phyloP scores from a whole-genome alignment of 495 filamentous ascomycete species.

The Daldinia loculata region DNA sequence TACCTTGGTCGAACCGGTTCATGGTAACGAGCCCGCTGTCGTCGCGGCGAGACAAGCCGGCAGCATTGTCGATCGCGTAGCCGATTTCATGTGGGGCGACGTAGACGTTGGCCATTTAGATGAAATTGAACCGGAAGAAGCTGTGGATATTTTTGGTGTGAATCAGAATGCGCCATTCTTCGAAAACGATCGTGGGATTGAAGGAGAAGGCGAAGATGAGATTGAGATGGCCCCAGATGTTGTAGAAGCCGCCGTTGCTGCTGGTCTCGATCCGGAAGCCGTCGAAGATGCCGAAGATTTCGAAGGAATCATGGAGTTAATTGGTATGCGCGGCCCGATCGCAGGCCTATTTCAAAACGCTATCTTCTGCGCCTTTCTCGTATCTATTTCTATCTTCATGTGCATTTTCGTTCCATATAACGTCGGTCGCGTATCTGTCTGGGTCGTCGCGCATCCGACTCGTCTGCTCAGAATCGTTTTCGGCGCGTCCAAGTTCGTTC shows the following conservation, averaged over 20 bases:
- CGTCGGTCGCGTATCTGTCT: slow-evolving; percentile 81
- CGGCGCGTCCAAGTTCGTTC: slow-evolving; percentile 72
- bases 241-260: slow-evolving; percentile 52
- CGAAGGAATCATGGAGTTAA: slow-evolving; percentile 95
- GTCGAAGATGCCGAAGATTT: slow-evolving; percentile 92
- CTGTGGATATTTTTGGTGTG: slow-evolving; percentile 50
- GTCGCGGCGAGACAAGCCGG: slow-evolving; percentile 38
- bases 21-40: slow-evolving; percentile 15
- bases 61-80: slow-evolving; percentile 49
- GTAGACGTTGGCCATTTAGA: slow-evolving; percentile 41
- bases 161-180: slow-evolving; percentile 51
- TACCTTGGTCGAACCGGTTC: not conserved
- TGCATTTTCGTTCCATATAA: slow-evolving; percentile 93
- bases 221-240: slow-evolving; percentile 47
- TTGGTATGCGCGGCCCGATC: slow-evolving; percentile 95
- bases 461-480: slow-evolving; percentile 76
- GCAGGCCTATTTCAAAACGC: slow-evolving; percentile 91
- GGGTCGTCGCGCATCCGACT: slow-evolving; percentile 80
- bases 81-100: slow-evolving; percentile 61
- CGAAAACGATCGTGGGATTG: slow-evolving; percentile 35
- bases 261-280: slow-evolving; percentile 57
- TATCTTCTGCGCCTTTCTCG: slow-evolving; percentile 89
- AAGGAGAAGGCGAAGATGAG: slow-evolving; percentile 38
- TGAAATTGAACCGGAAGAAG: slow-evolving; percentile 48
- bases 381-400: slow-evolving; percentile 82